Evolutionary conservation across 2,329 filamentous ascomycete genomes (phyloP), one percentile per base, ranked within the genome.

Genomic region (Colletotrichum orchidophilum): DNA sequence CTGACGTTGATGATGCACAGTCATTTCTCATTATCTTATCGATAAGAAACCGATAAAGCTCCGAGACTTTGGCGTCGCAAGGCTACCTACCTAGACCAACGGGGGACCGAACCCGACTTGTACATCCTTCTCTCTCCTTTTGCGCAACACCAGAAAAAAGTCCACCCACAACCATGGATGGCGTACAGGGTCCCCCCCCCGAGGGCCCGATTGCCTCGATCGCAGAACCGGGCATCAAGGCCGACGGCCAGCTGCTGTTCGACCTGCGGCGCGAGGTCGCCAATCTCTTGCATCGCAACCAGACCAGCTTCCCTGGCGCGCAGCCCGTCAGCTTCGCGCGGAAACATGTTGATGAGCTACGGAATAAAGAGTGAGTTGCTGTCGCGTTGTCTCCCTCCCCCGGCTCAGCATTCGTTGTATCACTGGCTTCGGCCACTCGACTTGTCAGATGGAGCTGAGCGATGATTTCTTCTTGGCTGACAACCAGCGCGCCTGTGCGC

Each of bases 291-390:
- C 87, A 88, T 21, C 89, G 95, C 75, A 86, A 87, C 63, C 91
- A 89, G 75, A 83, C 84, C 27, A 87, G 83, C 74, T 99, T 99
- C 76, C 95, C 96, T 0, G 96, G 91, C 77, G 96, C 96, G 62
- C 96, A 99, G 81, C 96, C 96, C 15, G 95, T 99, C 74, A 97
- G 94, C 78, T 99, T 99, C 80, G 87, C 93, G 65, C 87, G 92
- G 69, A 87, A 90, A 76, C 96, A 99, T 81, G 83, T 98, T 11
- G 84, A 91, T n/a, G 95, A 97, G 83, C 88, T 99, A 42, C 90
- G 92, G 73, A 87, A 87, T 70, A 87, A 93, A 78, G 96, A 98
- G 90, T 93, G 81, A 75, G 87, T 80, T 58, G 15, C 5, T n/a
- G 53, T 31, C 42, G 57, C 58, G 52, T 33, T 11, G 21, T 26